Evolutionary conservation across 2,329 filamentous ascomycete species (phyloP).

Genomic region (Microsporum audouinii): DNA sequence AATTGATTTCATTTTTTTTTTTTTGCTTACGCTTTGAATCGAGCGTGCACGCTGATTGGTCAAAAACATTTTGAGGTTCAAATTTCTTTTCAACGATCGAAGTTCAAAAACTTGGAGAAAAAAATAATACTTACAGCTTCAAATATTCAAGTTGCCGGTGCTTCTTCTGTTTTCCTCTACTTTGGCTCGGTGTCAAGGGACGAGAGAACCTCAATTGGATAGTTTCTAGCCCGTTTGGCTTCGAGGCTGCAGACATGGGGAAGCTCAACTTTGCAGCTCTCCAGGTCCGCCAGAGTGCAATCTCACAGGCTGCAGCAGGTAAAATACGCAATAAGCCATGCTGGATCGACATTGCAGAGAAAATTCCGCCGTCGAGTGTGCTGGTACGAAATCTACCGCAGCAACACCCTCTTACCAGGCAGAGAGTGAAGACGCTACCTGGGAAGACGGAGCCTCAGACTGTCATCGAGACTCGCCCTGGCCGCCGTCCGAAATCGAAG

Average conservation of each 20-base stretch:
- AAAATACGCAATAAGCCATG: slow-evolving; percentile 28
- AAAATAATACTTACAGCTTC: not conserved
- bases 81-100: not conserved
- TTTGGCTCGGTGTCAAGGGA: not conserved
- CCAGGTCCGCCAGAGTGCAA: slow-evolving; percentile 34
- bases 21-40: not conserved
- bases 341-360: slow-evolving; percentile 48
- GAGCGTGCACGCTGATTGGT: slow-evolving; percentile 1
- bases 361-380: slow-evolving; percentile 49
- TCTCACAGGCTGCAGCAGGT: slow-evolving; percentile 28
- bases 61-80: not conserved
- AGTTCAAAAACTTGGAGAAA: not conserved
- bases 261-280: slow-evolving; percentile 38
- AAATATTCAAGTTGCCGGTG: not conserved
- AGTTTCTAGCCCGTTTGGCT: not conserved
- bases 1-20: not conserved
- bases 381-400: slow-evolving; percentile 47
- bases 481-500: slow-evolving; percentile 36
- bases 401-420: slow-evolving; percentile 33
- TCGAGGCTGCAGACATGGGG: slow-evolving; percentile 27
- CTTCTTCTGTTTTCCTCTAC: not conserved
- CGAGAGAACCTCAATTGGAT: not conserved
- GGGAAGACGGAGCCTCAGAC: slow-evolving; percentile 22
- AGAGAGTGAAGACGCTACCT: slow-evolving; percentile 21
- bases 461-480: slow-evolving; percentile 27